Percentiles rank a stretch among this genome's conserved stretches.
Evolutionary conservation across 805 yeast species (phyloP).

Genomic region (Metschnikowia kofuensis): DNA sequence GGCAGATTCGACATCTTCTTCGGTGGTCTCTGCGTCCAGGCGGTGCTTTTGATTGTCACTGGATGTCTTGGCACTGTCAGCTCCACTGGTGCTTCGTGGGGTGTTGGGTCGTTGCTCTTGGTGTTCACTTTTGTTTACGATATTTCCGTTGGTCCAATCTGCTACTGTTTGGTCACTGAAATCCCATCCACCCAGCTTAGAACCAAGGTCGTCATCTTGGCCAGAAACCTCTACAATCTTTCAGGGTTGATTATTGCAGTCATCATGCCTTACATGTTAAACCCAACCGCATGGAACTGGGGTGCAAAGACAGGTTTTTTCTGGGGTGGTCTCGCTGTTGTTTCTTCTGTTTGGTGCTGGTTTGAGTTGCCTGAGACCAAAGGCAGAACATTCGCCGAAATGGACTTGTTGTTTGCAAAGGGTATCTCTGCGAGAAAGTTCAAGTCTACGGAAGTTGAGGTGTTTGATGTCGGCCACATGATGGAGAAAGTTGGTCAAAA

Average conservation of each 20-base stretch:
- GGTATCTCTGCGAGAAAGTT: conserved; percentile 44
- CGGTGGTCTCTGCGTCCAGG: conserved; percentile 34
- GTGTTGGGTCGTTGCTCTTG: conserved; percentile 45
- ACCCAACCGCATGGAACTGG: conserved; percentile 47
- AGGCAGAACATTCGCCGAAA: conserved; percentile 56
- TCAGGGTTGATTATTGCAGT: conserved; percentile 31
- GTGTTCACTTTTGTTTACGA: conserved; percentile 38
- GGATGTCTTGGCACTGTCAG: conserved; percentile 39
- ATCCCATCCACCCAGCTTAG: conserved; percentile 34
- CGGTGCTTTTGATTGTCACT: conserved; percentile 37
- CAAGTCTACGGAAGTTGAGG: conserved; percentile 36
- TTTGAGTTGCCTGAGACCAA: conserved; percentile 59
- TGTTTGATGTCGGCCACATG: conserved; percentile 36
- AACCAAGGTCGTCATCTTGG: conserved; percentile 35
- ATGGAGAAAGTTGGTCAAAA: conserved; percentile 35
- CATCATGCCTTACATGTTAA: conserved; percentile 41
- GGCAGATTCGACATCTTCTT: conserved; percentile 43
- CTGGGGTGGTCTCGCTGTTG: conserved; percentile 40
- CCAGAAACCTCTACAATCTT: conserved; percentile 38
- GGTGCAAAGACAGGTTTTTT: conserved; percentile 44
- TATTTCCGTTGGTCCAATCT: conserved; percentile 30
- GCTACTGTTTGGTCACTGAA: conserved; percentile 40
- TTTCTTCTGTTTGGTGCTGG: conserved; percentile 40
- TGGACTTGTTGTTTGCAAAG: conserved; percentile 51
- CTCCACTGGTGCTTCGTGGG: conserved; percentile 35